Evolutionary conservation across 441 rosid genomes (phyloP).

Genomic region (Gossypium gossypioides): DNA sequence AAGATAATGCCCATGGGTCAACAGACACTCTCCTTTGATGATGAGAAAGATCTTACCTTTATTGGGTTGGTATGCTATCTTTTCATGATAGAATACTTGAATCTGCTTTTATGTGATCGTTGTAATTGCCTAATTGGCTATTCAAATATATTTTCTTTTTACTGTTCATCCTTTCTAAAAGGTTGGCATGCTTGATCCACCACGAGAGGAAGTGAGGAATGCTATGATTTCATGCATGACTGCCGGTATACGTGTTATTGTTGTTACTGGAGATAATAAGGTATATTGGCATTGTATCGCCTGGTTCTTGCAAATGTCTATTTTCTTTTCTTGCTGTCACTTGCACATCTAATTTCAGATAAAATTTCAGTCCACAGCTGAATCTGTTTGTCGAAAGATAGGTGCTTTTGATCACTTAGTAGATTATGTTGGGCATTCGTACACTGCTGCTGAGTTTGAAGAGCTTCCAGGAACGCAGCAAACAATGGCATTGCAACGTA

Average conservation of each 20-base stretch:
- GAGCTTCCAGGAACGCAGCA: conserved; percentile 83
- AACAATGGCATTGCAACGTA: conserved; percentile 72
- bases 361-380: conserved; percentile 81
- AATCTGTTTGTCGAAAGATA: conserved; percentile 86
- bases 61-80: conserved; percentile 97
- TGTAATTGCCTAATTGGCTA: not conserved
- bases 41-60: conserved; percentile 94
- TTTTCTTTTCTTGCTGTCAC: conserved; percentile 12
- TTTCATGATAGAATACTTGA: conserved; percentile 24
- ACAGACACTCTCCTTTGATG: conserved; percentile 60
- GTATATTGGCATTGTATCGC: conserved; percentile 28
- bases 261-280: conserved; percentile 98
- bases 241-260: conserved; percentile 99
- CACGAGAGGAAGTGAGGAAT: conserved; percentile 89
- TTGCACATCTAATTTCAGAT: conserved; percentile 24
- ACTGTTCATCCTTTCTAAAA: conserved; percentile 20
- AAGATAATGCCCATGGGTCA: conserved; percentile 70
- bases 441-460: conserved; percentile 91
- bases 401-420: conserved; percentile 89
- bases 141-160: not conserved
- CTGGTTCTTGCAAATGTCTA: conserved; percentile 10
- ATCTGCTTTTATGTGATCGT: not conserved
- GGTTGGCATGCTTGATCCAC: conserved; percentile 99
- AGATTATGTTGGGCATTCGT: conserved; percentile 74
- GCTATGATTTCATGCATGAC: conserved; percentile 96